Evolutionary conservation across 1,284 basidiomycete genomes (phyloP), one percentile per base, ranked within the genome.

Genomic region (Gymnopus androsaceus): DNA sequence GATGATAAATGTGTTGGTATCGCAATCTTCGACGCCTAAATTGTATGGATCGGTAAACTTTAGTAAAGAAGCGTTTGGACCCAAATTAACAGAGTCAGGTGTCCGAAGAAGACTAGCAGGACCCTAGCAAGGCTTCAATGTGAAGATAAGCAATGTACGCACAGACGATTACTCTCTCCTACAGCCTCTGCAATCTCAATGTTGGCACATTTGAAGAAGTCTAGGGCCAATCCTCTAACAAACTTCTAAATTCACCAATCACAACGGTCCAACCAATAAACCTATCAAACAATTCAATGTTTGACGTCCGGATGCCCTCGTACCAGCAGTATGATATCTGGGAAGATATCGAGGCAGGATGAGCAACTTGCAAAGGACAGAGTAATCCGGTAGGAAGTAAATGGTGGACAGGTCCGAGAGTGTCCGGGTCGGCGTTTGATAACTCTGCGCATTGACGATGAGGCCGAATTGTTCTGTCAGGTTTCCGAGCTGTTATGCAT

Each of bases 221-320:
- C 4, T 38, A 41, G n/a, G 31, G 51, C 15, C 23, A 2, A 55
- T 28, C 14, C 3, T 33, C 9, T 15, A 27, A 30, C 4, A 9
- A 17, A 17, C 28, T 17, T n/a, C 17, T 14, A n/a, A n/a, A 69
- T 78, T 37, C 54, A 81, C 79, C 83, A 59, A 90, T 87, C n/a
- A n/a, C n/a, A n/a, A n/a, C 28, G 88, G 90, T 27, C 87, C 88
- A 46, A 90, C 72, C 4, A 95, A 76, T 45, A 96, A 74, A n/a
- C 92, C 94, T 46, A 94, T 95, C 46, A 93, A 68, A 66, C 87
- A 91, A 90, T 76, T 97, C 95, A 94, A 96, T 96, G 79, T 96
- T 95, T 34, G 90, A 90, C 19, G 90, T 92, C 88, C 88, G 1
- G 85, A 87, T n/a, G 87, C 87, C 68, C 96, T 94, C 0, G 94